These are phyloP conservation scores for Talaromyces wortmannii DNA, from an alignment of 495 filamentous ascomycete species.

Conservation along the genomic window DNA sequence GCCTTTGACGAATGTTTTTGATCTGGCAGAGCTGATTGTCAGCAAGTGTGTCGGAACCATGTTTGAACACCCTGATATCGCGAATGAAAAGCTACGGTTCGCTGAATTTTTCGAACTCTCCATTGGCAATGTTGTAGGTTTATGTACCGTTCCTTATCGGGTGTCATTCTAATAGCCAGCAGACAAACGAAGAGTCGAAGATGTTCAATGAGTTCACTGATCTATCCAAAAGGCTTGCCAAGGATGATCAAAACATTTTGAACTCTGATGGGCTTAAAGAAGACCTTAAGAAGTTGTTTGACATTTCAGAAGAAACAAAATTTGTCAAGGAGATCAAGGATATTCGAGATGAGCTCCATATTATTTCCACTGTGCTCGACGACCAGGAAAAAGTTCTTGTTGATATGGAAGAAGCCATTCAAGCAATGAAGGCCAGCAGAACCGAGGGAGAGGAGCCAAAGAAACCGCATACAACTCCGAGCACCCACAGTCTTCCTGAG, in stretches of 20 bases:
- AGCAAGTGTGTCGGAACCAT: constrained; percentile 16
- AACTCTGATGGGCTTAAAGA: neutral
- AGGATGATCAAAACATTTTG: neutral
- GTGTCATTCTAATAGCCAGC: neutral
- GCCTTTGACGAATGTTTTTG: constrained; percentile 29
- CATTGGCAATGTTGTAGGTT: neutral
- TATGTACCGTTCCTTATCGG: neutral
- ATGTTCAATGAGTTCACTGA: neutral
- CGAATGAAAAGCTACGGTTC: neutral
- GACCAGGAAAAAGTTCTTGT: constrained; percentile 40
- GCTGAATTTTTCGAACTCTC: neutral
- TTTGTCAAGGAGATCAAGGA: constrained; percentile 51
- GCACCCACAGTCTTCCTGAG: neutral
- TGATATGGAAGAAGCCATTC: constrained; percentile 29
- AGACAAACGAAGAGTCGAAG: neutral
- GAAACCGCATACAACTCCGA: neutral
- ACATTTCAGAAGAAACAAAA: constrained; percentile 47
- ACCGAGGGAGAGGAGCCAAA: neutral
- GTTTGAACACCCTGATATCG: neutral
- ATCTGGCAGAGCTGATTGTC: constrained; percentile 54
- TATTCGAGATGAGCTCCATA: constrained; percentile 52
- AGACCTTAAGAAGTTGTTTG: constrained; percentile 40
- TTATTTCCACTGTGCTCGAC: constrained; percentile 42
- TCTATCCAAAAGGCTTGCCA: neutral
- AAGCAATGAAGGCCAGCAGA: neutral